Base-by-base conservation (phyloP, 2,329 filamentous ascomycete species). In the Stenocarpella maydis region DNA sequence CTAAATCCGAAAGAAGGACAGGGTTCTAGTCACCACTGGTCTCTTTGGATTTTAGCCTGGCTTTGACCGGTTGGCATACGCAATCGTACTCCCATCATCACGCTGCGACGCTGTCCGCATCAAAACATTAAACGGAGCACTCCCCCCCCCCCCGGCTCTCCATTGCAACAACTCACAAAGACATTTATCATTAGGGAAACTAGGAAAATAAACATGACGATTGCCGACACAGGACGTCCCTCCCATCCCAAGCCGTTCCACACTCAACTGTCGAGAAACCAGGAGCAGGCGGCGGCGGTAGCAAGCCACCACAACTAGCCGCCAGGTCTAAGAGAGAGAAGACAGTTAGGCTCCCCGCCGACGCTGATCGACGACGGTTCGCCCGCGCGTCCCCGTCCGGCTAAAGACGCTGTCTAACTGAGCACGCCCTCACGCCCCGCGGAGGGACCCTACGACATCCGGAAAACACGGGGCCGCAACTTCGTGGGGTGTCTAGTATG, bases 241-340 rank as follows among this genome's bases (percentile, higher is more conserved):
- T 89, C 86, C 86, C 86, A 86, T 83, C 86, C 86, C 81, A 82
- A 58, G 80, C 80, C 73, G 76, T 73, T 69, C 71, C 71, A 61
- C 69, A 73, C 70, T 79, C 80, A 78, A 80, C 84, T 86, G 84
- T 86, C 84, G 84, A 76, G 75, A 74, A 77, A 75, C 74, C 71
- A 65, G 65, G 41, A 31, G 43, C 26, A 28, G 45, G 26, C 37
- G 19, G 26, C 39, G n/a, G 41, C 47, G n/a, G 34, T 24, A 47
- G 19, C 19, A 34, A 15, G 54, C 54, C 54, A 19, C n/a, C 53
- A 43, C 34, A 34, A 34, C 43, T 5, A 41, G 52, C 60, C 50
- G 39, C 47, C 43, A 69, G 78, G 79, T 83, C 84, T 86, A 84
- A 87, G 85, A 71, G 66, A 88, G 88, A 89, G 87, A 90, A 90